phyloP scores from a whole-genome alignment of 257 asterid genomes.

The Fraxinus americana region DNA sequence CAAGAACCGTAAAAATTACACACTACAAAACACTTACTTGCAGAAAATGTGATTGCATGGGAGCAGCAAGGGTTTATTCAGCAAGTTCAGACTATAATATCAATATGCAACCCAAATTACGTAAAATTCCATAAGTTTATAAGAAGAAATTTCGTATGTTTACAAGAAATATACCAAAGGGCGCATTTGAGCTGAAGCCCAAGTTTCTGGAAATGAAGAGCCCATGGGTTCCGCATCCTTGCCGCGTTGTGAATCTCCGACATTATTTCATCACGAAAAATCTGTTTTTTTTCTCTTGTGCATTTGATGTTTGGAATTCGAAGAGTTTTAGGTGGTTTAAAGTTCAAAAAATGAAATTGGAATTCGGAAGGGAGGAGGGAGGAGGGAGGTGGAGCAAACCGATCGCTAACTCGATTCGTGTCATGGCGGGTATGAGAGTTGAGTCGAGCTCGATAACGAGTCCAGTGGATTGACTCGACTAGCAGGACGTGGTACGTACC shows the following conservation, averaged over 20 bases:
- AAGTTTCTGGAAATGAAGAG: constrained; percentile 72
- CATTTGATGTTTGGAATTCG: background rate
- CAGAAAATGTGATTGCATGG: constrained; percentile 91
- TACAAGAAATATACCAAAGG: constrained; percentile 47
- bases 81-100: constrained; percentile 60
- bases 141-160: background rate
- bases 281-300: background rate
- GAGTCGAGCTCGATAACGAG: no score
- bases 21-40: constrained; percentile 50
- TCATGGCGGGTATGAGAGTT: no score
- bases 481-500: no score
- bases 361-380: no score
- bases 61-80: constrained; percentile 69
- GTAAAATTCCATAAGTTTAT: background rate
- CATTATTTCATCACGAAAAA: constrained; percentile 23
- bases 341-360: background rate
- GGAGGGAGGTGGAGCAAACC: no score
- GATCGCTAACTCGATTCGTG: no score
- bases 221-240: constrained; percentile 60
- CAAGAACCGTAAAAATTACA: no score
- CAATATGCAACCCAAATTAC: background rate
- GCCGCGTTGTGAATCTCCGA: constrained; percentile 37
- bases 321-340: background rate
- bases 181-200: constrained; percentile 90
- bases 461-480: no score